Base-by-base conservation (phyloP, 2,329 filamentous ascomycete species). In the Pseudogymnoascus sp. region DNA sequence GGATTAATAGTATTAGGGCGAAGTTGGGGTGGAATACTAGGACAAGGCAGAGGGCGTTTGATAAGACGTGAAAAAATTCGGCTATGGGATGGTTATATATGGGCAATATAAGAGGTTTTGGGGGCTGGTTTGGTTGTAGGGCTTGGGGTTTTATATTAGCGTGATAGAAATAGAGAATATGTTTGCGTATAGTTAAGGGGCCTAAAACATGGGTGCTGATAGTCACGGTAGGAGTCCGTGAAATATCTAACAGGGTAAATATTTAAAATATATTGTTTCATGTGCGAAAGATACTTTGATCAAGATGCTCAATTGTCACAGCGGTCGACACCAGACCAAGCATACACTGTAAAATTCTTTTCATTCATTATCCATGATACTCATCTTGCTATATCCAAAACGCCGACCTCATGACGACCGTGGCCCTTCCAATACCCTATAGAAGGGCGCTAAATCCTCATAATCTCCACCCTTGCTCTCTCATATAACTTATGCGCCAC, bases 391-490 rank as follows among this genome's bases (percentile, higher is more conserved):
- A 61, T 59, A 57, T 57, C 9, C 47, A 28, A 39, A 35, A 43
- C 50, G 16, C 58, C 41, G 25, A 60, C 41, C 59, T 60, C 22
- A 61, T 61, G 37, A 43, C 43, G 39, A n/a, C 43, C 9, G 59
- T 20, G 28, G 11, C 18, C 50, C 22, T 32, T n/a, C 34, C 57
- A 43, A 57, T 35, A 35, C 61, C 34, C 18, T n/a, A 37, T 14
- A 37, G 3, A n/a, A n/a, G 34, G 34, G 12, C 1, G 18, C 68
- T 73, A 87, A 72, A 97, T 94, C 76, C 83, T 87, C 37, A 88
- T 82, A 70, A 99, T 88, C 74, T 99, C 93, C 20, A 96, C 90
- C 64, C 93, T 83, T 30, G 90, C 87, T 63, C 94, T 80, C 64
- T 93, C 86, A 74, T 88, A 96, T 22, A 97, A 76, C 67, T 84